These are phyloP conservation scores for Mucor piriformis DNA, from an alignment of 371 early-diverging fungal genomes.

Conservation along the genomic window DNA sequence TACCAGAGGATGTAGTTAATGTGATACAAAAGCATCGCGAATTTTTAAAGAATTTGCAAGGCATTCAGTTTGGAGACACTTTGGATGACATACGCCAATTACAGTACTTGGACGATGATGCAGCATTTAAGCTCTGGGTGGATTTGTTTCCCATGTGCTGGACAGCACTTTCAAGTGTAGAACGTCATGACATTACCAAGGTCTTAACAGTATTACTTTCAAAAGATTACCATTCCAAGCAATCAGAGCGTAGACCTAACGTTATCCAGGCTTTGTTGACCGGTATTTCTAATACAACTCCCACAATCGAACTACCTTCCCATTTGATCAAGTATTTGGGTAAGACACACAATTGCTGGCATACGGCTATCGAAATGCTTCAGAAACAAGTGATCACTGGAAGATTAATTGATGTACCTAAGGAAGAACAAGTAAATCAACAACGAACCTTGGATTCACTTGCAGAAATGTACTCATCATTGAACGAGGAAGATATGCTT, in stretches of 20 bases:
- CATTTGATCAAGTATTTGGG: slow-evolving; percentile 92
- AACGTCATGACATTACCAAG: slow-evolving; percentile 85
- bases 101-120: slow-evolving; percentile 69
- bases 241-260: slow-evolving; percentile 83
- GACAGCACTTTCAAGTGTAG: slow-evolving; percentile 69
- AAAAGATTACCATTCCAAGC: slow-evolving; percentile 88
- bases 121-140: slow-evolving; percentile 83
- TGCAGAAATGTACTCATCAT: slow-evolving; percentile 75
- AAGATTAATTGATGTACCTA: slow-evolving; percentile 54
- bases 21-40: slow-evolving; percentile 54
- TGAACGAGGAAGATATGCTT: slow-evolving; percentile 91
- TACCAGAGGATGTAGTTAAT: slow-evolving; percentile 39
- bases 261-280: slow-evolving; percentile 92
- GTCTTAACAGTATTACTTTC: slow-evolving; percentile 82
- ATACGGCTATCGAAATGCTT: slow-evolving; percentile 78
- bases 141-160: slow-evolving; percentile 88
- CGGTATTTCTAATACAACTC: slow-evolving; percentile 76
- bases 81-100: slow-evolving; percentile 67
- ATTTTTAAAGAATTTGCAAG: slow-evolving; percentile 64
- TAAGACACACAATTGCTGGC: slow-evolving; percentile 91
- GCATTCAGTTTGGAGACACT: slow-evolving; percentile 54
- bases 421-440: slow-evolving; percentile 87
- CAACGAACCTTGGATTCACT: slow-evolving; percentile 91
- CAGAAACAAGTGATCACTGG: slow-evolving; percentile 57
- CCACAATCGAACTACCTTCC: slow-evolving; percentile 83